These are phyloP conservation scores for Penicillium sp. DNA, from an alignment of 2,329 filamentous ascomycete species.

Conservation along the genomic window DNA sequence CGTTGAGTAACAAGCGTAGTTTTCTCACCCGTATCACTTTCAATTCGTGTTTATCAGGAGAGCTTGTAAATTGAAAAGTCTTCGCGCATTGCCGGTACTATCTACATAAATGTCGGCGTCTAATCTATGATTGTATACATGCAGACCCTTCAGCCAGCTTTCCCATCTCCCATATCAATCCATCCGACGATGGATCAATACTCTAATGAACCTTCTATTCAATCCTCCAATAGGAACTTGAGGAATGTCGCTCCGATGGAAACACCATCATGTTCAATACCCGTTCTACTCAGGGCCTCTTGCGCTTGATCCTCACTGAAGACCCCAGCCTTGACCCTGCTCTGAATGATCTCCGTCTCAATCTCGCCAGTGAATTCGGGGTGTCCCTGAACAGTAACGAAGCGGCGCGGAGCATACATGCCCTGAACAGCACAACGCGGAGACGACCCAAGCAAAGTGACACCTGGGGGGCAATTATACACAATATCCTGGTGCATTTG, in stretches of 20 bases:
- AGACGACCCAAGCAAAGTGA: constrained; percentile 64
- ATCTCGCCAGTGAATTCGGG: constrained; percentile 77
- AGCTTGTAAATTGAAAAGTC: background rate
- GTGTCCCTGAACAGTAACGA: constrained; percentile 81
- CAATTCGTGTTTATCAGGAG: background rate
- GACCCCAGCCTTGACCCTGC: constrained; percentile 64
- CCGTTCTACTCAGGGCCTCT: constrained; percentile 66
- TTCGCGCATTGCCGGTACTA: background rate
- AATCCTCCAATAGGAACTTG: constrained; percentile 65
- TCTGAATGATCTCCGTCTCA: constrained; percentile 60
- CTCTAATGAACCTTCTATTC: background rate
- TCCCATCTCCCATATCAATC: background rate
- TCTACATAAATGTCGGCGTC: background rate
- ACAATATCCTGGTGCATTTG: constrained; percentile 87
- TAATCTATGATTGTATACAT: background rate
- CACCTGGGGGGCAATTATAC: constrained; percentile 59
- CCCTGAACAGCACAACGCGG: constrained; percentile 71
- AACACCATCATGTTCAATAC: constrained; percentile 74
- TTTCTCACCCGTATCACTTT: background rate
- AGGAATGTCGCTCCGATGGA: constrained; percentile 71
- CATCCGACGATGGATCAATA: background rate
- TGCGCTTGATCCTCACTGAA: constrained; percentile 68
- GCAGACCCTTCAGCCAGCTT: background rate
- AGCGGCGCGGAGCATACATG: constrained; percentile 65
- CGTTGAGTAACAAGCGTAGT: background rate